Evolutionary conservation across 164 flowering plant species (phyloP).

Genomic region (Litsea cubeba): DNA sequence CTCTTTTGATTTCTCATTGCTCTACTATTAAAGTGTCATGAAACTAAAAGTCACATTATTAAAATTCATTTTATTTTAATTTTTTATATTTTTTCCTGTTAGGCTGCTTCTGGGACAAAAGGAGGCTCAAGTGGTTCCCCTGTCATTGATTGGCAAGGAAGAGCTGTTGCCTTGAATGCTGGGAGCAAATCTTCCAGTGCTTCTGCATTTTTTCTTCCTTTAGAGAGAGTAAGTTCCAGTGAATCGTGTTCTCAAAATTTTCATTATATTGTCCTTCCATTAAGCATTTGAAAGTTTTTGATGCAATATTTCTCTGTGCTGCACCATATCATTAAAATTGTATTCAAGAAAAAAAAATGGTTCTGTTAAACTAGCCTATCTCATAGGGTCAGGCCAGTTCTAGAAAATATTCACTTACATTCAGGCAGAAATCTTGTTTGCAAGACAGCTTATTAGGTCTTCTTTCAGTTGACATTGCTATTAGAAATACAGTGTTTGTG

Average conservation of each 20-base stretch:
- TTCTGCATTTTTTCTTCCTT: conserved; percentile 91
- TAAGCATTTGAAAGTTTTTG: background rate
- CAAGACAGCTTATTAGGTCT: too few species aligned
- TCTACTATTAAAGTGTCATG: too few species aligned
- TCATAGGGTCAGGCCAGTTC: background rate
- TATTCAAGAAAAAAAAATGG: background rate
- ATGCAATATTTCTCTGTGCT: background rate
- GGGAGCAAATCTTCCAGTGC: conserved; percentile 95
- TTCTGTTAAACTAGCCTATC: background rate
- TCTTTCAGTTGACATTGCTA: too few species aligned
- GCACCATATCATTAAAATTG: background rate
- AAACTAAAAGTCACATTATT: too few species aligned
- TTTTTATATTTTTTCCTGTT: conserved; percentile 4
- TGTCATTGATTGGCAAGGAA: conserved; percentile 92
- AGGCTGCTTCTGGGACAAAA: conserved; percentile 99
- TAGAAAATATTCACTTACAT: too few species aligned
- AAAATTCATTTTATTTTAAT: too few species aligned
- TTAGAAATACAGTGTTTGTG: too few species aligned
- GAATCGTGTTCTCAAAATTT: background rate
- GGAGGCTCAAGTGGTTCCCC: conserved; percentile 99
- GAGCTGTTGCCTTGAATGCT: conserved; percentile 98
- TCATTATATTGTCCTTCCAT: background rate
- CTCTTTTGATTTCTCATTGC: too few species aligned
- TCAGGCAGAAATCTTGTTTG: too few species aligned
- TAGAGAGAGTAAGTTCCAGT: conserved; percentile 61